Evolutionary conservation across 1,139 yeast genomes (phyloP).

Genomic region (Chernovozyma aurita): DNA sequence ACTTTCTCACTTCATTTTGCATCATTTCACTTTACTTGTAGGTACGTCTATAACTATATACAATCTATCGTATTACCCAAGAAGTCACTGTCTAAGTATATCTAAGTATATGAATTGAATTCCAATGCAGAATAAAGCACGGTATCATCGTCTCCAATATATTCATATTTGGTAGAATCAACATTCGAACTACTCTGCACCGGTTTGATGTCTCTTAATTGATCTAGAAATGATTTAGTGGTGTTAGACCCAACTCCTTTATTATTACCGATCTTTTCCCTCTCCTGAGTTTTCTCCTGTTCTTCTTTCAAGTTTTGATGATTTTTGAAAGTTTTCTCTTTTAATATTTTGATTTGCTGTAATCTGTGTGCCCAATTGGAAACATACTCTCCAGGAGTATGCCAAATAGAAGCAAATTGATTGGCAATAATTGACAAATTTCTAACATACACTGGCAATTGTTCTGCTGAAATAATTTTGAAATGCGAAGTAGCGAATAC

Average conservation of each 20-base stretch:
- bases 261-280: background rate
- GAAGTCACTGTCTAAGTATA: no score
- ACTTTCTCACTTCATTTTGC: no score
- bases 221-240: constrained; percentile 27
- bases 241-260: constrained; percentile 10
- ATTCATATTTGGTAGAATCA: constrained; percentile 16
- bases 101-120: constrained; percentile 39
- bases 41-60: background rate
- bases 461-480: constrained; percentile 59
- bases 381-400: constrained; percentile 46
- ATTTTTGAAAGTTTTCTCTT: constrained; percentile 34
- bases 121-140: constrained; percentile 36
- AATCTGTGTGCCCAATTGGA: constrained; percentile 68
- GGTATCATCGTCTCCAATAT: constrained; percentile 19
- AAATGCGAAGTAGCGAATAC: constrained; percentile 73
- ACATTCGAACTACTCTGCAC: constrained; percentile 2
- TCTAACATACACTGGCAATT: constrained; percentile 60
- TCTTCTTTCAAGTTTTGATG: constrained; percentile 26
- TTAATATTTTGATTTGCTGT: constrained; percentile 50
- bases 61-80: no score
- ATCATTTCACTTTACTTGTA: no score
- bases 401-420: constrained; percentile 76
- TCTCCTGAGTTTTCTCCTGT: constrained; percentile 8
- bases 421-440: constrained; percentile 63
- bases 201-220: constrained; percentile 18